Evolutionary conservation across 441 rosid species (phyloP).

Genomic region (Pelargonium fulgidum): DNA sequence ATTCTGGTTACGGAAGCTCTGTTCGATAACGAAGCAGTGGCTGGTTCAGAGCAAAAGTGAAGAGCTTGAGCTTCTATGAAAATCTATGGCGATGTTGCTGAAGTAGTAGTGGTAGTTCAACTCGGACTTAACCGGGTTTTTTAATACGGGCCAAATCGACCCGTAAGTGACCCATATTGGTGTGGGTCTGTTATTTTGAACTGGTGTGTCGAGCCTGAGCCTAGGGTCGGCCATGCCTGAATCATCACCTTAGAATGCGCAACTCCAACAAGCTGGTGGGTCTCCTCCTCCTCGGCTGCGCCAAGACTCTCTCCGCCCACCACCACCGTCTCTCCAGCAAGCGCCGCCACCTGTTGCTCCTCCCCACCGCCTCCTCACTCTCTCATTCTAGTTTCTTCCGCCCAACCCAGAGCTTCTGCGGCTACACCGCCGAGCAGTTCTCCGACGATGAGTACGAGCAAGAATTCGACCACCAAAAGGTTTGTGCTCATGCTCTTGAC

Average conservation of each 20-base stretch:
- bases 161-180: neutral
- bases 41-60: neutral
- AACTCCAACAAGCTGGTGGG: neutral
- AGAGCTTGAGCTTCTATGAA: neutral
- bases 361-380: slow-evolving; percentile 15
- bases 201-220: neutral
- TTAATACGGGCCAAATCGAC: too few species aligned
- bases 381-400: slow-evolving; percentile 12
- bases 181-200: neutral
- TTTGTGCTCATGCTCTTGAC: slow-evolving; percentile 21
- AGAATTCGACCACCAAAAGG: slow-evolving; percentile 83
- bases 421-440: slow-evolving; percentile 75
- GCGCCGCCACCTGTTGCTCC: too few species aligned
- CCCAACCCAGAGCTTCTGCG: slow-evolving; percentile 33
- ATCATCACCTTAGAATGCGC: neutral
- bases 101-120: neutral
- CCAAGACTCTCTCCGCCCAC: neutral
- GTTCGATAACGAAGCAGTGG: neutral
- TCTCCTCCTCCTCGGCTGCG: neutral
- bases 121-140: too few species aligned
- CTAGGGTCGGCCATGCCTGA: slow-evolving; percentile 1
- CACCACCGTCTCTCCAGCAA: neutral
- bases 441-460: slow-evolving; percentile 91
- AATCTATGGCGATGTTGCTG: neutral
- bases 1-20: neutral